Evolutionary conservation across 139 green algal genomes (phyloP).

Genomic region (Chlamydomonas urium): DNA sequence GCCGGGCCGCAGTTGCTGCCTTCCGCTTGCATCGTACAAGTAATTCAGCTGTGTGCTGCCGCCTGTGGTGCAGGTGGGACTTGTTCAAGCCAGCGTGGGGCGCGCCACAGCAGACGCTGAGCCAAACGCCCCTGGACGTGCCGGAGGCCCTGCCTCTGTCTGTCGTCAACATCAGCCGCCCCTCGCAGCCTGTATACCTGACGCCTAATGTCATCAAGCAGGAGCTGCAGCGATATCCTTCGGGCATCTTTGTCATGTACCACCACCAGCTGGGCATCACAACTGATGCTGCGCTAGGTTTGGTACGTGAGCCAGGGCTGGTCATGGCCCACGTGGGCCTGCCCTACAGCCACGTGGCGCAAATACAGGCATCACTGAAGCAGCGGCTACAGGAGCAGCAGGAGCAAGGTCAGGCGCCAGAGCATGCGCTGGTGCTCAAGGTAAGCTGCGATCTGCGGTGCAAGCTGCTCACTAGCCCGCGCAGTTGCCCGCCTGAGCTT

Average conservation of each 20-base stretch:
- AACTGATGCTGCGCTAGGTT: conserved; percentile 12
- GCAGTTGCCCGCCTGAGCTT: too few species aligned
- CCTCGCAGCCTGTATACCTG: conserved; percentile 20
- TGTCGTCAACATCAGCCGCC: conserved; percentile 22
- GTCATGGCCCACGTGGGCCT: conserved; percentile 29
- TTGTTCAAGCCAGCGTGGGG: conserved; percentile 16
- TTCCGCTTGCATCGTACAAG: too few species aligned
- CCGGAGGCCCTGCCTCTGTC: conserved; percentile 10
- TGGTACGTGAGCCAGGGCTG: conserved; percentile 23
- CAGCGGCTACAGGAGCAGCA: background rate
- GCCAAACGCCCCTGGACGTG: background rate
- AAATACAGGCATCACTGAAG: conserved; percentile 18
- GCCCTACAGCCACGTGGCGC: conserved; percentile 15
- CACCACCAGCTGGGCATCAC: conserved; percentile 24
- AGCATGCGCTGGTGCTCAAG: too few species aligned
- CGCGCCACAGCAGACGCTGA: background rate
- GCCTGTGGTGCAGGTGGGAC: conserved; percentile 19
- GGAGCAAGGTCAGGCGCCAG: background rate
- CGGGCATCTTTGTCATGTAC: conserved; percentile 28
- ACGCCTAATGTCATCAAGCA: conserved; percentile 1
- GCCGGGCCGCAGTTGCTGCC: too few species aligned
- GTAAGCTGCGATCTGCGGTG: too few species aligned
- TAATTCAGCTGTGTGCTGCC: too few species aligned
- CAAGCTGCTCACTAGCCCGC: too few species aligned
- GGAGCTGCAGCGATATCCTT: background rate